These are phyloP conservation scores for Lactarius hatsudake DNA, from an alignment of 768 basidiomycete genomes.

Conservation along the genomic window DNA sequence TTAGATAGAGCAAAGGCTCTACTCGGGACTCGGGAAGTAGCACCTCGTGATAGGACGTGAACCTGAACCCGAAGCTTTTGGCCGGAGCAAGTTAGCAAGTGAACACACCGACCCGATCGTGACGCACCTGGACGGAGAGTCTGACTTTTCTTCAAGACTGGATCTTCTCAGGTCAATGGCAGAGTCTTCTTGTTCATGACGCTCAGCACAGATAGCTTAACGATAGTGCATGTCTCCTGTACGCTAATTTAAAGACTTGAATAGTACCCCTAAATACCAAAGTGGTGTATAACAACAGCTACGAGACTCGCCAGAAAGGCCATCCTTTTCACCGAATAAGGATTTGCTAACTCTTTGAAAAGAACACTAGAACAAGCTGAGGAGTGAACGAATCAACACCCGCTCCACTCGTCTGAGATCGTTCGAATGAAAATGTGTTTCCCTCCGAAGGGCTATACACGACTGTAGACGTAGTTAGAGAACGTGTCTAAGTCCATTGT, in stretches of 20 bases:
- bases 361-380: not conserved
- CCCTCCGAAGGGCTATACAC: not conserved
- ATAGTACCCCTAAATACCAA: not conserved
- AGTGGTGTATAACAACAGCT: not conserved
- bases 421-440: not conserved
- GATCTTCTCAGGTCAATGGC: constrained; percentile 22
- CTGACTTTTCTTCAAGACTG: constrained; percentile 14
- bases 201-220: not conserved
- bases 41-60: constrained; percentile 9
- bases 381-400: not conserved
- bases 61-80: constrained; percentile 26
- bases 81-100: constrained; percentile 28
- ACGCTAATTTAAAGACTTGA: not conserved
- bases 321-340: not conserved
- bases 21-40: not conserved
- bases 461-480: not conserved
- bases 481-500: not conserved
- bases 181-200: not conserved
- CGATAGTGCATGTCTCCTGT: not conserved
- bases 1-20: constrained; percentile 28
- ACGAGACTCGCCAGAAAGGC: not conserved
- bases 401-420: not conserved
- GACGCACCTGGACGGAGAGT: constrained; percentile 11
- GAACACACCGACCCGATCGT: not conserved
- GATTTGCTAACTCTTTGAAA: not conserved